Conservation (phyloP, 1,284 basidiomycete genomes). For the Cryptococcus sp. region DNA sequence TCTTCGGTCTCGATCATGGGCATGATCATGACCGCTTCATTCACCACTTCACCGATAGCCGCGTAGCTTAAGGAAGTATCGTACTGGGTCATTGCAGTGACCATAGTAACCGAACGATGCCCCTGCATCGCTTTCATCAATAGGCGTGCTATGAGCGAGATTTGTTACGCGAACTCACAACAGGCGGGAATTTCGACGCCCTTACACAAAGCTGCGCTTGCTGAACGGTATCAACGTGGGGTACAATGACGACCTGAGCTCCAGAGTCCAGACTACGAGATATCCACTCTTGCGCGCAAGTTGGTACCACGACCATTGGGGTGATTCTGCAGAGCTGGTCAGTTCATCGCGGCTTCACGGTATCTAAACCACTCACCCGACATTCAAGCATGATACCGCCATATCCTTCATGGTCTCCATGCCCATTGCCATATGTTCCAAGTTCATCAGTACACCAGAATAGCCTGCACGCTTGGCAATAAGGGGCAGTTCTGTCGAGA, state of each 20-base stretch:
- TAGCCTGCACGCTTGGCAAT: slow-evolving; percentile 30
- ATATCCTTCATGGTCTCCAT: slow-evolving; percentile 27
- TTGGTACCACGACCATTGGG: slow-evolving; percentile 28
- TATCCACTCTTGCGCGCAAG: slow-evolving; percentile 31
- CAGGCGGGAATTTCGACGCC: slow-evolving; percentile 26
- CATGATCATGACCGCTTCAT: slow-evolving; percentile 29
- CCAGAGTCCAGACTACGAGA: slow-evolving; percentile 31
- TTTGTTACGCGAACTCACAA: slow-evolving; percentile 10
- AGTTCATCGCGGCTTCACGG: neutral
- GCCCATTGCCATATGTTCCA: slow-evolving; percentile 30
- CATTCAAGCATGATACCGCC: slow-evolving; percentile 20
- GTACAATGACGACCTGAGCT: slow-evolving; percentile 31
- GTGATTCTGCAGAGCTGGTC: slow-evolving; percentile 19
- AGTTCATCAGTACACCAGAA: slow-evolving; percentile 26
- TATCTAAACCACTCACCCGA: slow-evolving; percentile 20
- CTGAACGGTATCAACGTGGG: slow-evolving; percentile 29
- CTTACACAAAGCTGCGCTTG: slow-evolving; percentile 26
- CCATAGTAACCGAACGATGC: slow-evolving; percentile 26
- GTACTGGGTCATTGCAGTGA: slow-evolving; percentile 32
- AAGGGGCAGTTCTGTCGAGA: slow-evolving; percentile 28
- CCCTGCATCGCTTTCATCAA: slow-evolving; percentile 9
- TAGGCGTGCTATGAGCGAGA: neutral
- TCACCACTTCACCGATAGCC: slow-evolving; percentile 21
- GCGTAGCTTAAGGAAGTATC: slow-evolving; percentile 16
- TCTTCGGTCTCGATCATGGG: slow-evolving; percentile 33